Conservation (phyloP, 1,284 basidiomycete genomes). For the Nidula niveotomentosa region DNA sequence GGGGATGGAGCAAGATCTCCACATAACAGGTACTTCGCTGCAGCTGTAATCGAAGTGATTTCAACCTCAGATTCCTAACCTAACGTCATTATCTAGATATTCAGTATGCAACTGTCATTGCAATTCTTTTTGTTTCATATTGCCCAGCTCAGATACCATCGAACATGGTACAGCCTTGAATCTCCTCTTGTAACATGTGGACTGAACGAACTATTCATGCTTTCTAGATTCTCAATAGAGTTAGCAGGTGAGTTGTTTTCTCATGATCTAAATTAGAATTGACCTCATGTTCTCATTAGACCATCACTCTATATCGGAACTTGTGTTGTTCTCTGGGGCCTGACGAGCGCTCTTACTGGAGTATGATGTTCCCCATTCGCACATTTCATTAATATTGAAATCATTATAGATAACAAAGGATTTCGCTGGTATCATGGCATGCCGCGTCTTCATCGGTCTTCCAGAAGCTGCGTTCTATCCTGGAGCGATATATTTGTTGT, state of each 20-base stretch:
- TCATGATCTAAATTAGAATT: neutral
- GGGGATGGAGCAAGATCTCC: slow-evolving; percentile 58
- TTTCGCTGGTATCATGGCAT: slow-evolving; percentile 55
- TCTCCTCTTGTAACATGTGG: too few relatives aligned
- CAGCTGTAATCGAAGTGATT: too few relatives aligned
- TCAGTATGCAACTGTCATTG: slow-evolving; percentile 60
- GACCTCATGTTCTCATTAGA: slow-evolving; percentile 24
- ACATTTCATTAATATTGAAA: neutral
- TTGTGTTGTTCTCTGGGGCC: slow-evolving; percentile 64
- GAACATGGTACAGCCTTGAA: slow-evolving; percentile 47
- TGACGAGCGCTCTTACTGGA: slow-evolving; percentile 61
- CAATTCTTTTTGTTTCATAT: slow-evolving; percentile 60
- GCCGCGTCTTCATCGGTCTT: slow-evolving; percentile 61
- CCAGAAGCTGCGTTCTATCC: slow-evolving; percentile 71
- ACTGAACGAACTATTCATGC: neutral
- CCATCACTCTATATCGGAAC: slow-evolving; percentile 62
- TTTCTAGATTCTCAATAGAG: slow-evolving; percentile 48
- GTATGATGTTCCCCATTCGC: slow-evolving; percentile 23
- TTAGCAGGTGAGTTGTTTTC: slow-evolving; percentile 39
- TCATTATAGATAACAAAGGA: slow-evolving; percentile 47
- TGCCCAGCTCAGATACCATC: slow-evolving; percentile 65
- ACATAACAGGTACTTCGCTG: slow-evolving; percentile 36
- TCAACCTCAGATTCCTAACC: neutral
- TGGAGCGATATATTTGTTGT: slow-evolving; percentile 59
- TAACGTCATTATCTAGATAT: slow-evolving; percentile 36